A percentile compares a stretch with the other conserved stretches of the same genome.
Evolutionary conservation across 805 yeast species (phyloP).

Genomic region (Saccharomyces jurei): DNA sequence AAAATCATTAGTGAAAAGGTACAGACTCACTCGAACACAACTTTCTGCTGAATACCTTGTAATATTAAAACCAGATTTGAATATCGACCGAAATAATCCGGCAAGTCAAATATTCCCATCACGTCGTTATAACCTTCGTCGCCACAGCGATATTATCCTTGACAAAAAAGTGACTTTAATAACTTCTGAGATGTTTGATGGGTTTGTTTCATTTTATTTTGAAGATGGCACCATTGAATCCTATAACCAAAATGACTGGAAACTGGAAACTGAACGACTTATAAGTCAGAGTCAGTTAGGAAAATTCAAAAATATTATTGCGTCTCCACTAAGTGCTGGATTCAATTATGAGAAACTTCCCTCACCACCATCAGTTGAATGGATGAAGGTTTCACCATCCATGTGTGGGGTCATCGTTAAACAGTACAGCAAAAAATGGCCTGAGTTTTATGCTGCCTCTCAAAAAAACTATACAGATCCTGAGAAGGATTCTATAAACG

Average conservation of each 20-base stretch:
- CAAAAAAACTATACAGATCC: conserved; percentile 12
- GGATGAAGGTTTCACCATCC: conserved; percentile 29
- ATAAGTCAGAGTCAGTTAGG: conserved; percentile 15
- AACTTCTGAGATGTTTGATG: conserved; percentile 24
- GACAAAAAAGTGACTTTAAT: conserved; percentile 15
- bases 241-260: conserved; percentile 24
- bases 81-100: neutral
- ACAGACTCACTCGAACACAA: conserved; percentile 13
- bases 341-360: conserved; percentile 21
- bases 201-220: conserved; percentile 20
- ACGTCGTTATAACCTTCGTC: conserved; percentile 12
- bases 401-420: conserved; percentile 27
- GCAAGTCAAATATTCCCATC: conserved; percentile 11
- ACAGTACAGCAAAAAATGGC: conserved; percentile 9
- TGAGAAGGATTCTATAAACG: conserved; percentile 18
- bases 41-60: conserved; percentile 18
- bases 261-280: conserved; percentile 19
- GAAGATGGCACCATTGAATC: conserved; percentile 19
- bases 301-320: conserved; percentile 21
- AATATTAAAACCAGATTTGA: conserved; percentile 9
- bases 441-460: conserved; percentile 16
- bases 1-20: conserved; percentile 22
- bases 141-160: conserved; percentile 9
- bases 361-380: conserved; percentile 18
- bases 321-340: conserved; percentile 27